Evolutionary conservation across 2,329 filamentous ascomycete species (phyloP), one percentile per base, ranked within the genome.

Genomic region (Cercospora citrullina): DNA sequence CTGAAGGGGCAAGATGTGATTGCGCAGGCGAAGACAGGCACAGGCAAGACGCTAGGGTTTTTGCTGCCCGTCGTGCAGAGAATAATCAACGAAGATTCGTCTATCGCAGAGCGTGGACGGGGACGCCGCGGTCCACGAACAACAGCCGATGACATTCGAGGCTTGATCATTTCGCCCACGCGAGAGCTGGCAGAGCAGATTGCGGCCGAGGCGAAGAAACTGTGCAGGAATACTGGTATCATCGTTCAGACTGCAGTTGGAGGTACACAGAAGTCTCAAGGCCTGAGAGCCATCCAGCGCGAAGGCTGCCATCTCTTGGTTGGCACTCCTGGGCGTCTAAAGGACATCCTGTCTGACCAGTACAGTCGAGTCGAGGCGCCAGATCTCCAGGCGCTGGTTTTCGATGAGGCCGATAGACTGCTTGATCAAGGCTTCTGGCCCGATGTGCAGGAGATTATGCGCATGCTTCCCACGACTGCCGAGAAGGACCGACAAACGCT

Each of bases 11-110:
- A 85, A 68, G 94, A 97, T 79, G 85, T 97, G 64, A 80, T 98
- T 72, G 95, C 94, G 58, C 95, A 98, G 83, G 95, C 95, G 68
- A 97, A 92, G 82, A 99, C 95, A 8, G 95, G 95, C 78, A 98
- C 95, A 4, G 95, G 95, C 78, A 99, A 99, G 83, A 99, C 95
- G 0, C 83, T 98, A 66, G 95, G 92, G 39, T 99, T 98, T 84
- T 85, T 99, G 26, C 81, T 98, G 6, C 95, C 95, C 61, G 84
- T 93, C 7, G 82, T 98, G 63, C 92, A 97, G 78, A 89, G 89
- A 68, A 91, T 97, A 76, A 83, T 96, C 69, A 79, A 81, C 21
- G 81, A 84, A 68, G 87, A 92, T 71, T 87, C 89, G 0, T 79
- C 82, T 0, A 85, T 96, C 36, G 87, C 86, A 63, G 78, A 82